Percentiles rank a stretch among this genome's conserved stretches.
phyloP scores from a whole-genome alignment of 371 early-diverging fungal species.

The Apophysomyces trapeziformis region DNA sequence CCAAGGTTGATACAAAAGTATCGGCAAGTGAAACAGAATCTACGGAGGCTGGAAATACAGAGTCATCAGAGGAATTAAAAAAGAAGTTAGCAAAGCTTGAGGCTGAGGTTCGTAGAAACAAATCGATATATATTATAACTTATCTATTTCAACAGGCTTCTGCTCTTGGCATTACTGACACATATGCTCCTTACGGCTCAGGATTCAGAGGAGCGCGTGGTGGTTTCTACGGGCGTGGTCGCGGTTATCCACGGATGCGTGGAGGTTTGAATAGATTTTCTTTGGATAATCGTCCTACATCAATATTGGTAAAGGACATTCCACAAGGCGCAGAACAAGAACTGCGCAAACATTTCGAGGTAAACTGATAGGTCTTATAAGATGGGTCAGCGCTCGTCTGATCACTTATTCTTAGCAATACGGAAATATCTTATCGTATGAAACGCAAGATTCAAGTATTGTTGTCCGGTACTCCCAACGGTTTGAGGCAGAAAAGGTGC shows the following conservation, averaged over 20 bases:
- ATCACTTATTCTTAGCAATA: slow-evolving; percentile 40
- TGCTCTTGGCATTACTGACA: slow-evolving; percentile 23
- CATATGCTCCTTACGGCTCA: slow-evolving; percentile 16
- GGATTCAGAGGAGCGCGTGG: slow-evolving; percentile 49
- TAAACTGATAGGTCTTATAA: slow-evolving; percentile 15
- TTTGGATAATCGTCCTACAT: slow-evolving; percentile 71
- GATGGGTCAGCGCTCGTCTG: not conserved
- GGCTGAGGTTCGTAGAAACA: slow-evolving; percentile 56
- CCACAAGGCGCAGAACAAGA: slow-evolving; percentile 39
- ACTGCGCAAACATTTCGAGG: slow-evolving; percentile 66
- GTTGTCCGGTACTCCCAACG: slow-evolving; percentile 33
- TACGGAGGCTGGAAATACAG: not conserved
- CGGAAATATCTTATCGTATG: slow-evolving; percentile 46
- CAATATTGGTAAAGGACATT: slow-evolving; percentile 58
- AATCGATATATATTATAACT: slow-evolving; percentile 12
- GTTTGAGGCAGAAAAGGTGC: slow-evolving; percentile 37
- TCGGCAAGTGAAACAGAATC: slow-evolving; percentile 8
- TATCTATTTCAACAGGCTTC: slow-evolving; percentile 21
- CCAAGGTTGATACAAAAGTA: not conserved
- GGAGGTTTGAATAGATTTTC: slow-evolving; percentile 51
- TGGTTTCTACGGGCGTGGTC: slow-evolving; percentile 52
- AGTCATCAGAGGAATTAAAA: slow-evolving; percentile 33
- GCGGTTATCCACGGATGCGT: slow-evolving; percentile 52
- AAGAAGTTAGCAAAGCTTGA: slow-evolving; percentile 68
- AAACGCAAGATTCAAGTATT: slow-evolving; percentile 25